These are phyloP conservation scores for Dictyostelium capitatum DNA, from an alignment of 78 protist genomes.

Conservation along the genomic window DNA sequence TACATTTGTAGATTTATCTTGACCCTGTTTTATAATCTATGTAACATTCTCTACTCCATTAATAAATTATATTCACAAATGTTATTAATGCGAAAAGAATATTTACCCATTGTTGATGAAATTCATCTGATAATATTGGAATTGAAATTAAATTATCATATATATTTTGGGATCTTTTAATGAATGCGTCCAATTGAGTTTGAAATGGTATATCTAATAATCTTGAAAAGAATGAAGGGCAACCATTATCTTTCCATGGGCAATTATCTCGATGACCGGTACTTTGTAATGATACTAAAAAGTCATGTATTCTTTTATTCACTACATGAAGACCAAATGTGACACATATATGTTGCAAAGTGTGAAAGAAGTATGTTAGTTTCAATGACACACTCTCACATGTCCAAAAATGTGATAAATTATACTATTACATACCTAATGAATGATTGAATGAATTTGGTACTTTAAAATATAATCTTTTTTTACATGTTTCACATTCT, in stretches of 20 bases:
- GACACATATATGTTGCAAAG: too few relatives aligned
- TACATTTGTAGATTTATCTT: not conserved
- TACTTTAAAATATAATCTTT: slow-evolving; percentile 46
- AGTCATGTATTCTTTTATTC: slow-evolving; percentile 23
- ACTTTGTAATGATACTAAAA: not conserved
- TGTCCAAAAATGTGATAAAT: not conserved
- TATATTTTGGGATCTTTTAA: slow-evolving; percentile 21
- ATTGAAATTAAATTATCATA: not conserved
- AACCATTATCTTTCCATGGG: slow-evolving; percentile 76
- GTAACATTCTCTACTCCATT: not conserved
- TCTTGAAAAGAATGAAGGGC: slow-evolving; percentile 66
- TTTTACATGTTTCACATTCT: slow-evolving; percentile 57
- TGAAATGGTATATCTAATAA: slow-evolving; percentile 37
- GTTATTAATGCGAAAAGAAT: not conserved
- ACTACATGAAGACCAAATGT: too few relatives aligned
- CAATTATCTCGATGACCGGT: slow-evolving; percentile 64
- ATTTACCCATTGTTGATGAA: slow-evolving; percentile 19
- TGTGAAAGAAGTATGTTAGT: not conserved
- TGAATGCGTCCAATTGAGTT: slow-evolving; percentile 33
- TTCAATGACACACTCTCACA: too few relatives aligned
- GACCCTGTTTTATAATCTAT: too few relatives aligned
- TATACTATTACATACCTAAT: not conserved
- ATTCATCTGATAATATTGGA: slow-evolving; percentile 36
- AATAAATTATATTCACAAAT: not conserved
- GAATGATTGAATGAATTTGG: not conserved